Percentiles rank a stretch among this genome's conserved stretches.
Evolutionary conservation across 176 grass and related monocot genomes (phyloP).

Genomic region (Chloris gayana): DNA sequence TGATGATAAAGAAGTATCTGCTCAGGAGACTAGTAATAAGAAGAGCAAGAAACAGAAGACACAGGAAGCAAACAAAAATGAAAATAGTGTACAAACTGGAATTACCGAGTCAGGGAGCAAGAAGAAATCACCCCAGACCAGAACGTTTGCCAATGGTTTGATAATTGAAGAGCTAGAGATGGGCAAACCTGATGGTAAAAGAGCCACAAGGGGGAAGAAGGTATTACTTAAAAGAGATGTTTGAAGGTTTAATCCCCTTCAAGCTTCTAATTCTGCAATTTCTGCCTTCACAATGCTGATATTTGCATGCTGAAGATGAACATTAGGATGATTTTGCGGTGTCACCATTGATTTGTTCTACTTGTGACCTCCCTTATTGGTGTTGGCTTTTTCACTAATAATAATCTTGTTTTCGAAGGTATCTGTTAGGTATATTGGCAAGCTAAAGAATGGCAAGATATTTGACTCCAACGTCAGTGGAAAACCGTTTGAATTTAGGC

Average conservation of each 20-base stretch:
- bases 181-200: slow-evolving; percentile 88
- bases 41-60: slow-evolving; percentile 48
- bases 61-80: slow-evolving; percentile 47
- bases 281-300: not conserved
- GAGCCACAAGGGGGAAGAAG: slow-evolving; percentile 65
- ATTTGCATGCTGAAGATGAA: not conserved
- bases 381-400: slow-evolving; percentile 4
- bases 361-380: not conserved
- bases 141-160: slow-evolving; percentile 85
- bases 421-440: slow-evolving; percentile 83
- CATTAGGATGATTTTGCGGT: not conserved
- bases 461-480: slow-evolving; percentile 78
- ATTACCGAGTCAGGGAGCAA: slow-evolving; percentile 39
- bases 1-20: slow-evolving; percentile 18
- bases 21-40: slow-evolving; percentile 47
- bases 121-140: slow-evolving; percentile 44
- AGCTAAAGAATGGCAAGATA: slow-evolving; percentile 84
- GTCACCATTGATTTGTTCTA: not conserved
- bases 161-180: slow-evolving; percentile 65
- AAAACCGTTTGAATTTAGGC: slow-evolving; percentile 78
- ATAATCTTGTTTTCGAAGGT: slow-evolving; percentile 49
- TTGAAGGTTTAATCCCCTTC: not conserved
- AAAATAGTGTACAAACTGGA: slow-evolving; percentile 43
- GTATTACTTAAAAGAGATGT: slow-evolving; percentile 38
- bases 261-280: not conserved